phyloP scores from a whole-genome alignment of 331 rosid species.

The Telfairia occidentalis region DNA sequence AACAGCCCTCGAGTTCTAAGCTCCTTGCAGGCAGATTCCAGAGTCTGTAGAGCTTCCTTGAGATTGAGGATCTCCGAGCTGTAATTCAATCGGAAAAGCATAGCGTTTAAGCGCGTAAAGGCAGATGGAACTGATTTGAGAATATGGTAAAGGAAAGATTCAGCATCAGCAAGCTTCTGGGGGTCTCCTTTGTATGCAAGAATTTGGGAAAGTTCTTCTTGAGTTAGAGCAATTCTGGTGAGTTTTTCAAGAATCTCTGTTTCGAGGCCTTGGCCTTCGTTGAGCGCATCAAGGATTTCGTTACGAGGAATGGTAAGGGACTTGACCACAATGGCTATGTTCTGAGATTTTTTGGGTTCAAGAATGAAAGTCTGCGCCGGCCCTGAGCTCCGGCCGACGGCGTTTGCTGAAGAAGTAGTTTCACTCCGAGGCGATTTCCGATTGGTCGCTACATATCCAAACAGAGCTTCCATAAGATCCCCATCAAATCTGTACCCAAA shows the following conservation, averaged over 20 bases:
- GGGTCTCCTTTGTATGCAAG: constrained; percentile 54
- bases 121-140: constrained; percentile 76
- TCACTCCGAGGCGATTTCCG: constrained; percentile 32
- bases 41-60: constrained; percentile 44
- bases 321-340: constrained; percentile 67
- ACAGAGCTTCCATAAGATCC: constrained; percentile 88
- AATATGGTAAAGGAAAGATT: constrained; percentile 53
- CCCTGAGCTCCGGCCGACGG: constrained; percentile 15
- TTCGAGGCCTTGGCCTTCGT: constrained; percentile 62
- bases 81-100: constrained; percentile 58
- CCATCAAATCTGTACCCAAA: constrained; percentile 53
- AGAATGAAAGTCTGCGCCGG: constrained; percentile 37
- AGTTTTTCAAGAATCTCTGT: constrained; percentile 72
- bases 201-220: constrained; percentile 57
- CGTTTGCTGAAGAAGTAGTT: constrained; percentile 10
- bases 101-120: constrained; percentile 57
- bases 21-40: constrained; percentile 70
- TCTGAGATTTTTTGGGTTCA: constrained; percentile 69
- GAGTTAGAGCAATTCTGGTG: constrained; percentile 48
- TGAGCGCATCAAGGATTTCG: constrained; percentile 51
- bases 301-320: constrained; percentile 47
- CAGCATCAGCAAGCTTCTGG: constrained; percentile 59
- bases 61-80: constrained; percentile 41
- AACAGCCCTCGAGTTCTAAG: constrained; percentile 67
- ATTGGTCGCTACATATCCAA: constrained; percentile 50